Conservation (phyloP, 1,284 basidiomycete species). For the Cutaneotrichosporon sp. region DNA sequence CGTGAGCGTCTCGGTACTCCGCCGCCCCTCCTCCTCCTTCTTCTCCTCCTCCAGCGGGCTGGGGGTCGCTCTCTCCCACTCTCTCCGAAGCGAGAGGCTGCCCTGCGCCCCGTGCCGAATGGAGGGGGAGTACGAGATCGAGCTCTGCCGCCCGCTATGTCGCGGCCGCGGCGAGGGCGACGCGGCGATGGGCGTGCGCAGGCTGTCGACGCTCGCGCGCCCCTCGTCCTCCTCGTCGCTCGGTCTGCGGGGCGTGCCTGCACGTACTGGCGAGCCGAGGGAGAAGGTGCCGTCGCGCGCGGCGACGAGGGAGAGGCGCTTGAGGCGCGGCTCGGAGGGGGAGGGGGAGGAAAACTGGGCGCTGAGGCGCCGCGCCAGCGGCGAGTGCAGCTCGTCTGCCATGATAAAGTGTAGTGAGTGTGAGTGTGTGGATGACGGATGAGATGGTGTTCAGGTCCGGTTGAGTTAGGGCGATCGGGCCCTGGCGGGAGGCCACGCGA, state of each 20-base stretch:
- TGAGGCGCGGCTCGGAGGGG: slow-evolving; percentile 18
- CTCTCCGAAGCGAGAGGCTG: neutral
- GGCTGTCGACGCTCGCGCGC: neutral
- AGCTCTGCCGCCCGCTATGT: slow-evolving; percentile 3
- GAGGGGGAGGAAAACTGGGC: neutral
- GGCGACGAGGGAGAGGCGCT: slow-evolving; percentile 29
- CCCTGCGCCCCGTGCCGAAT: neutral
- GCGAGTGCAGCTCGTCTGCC: neutral
- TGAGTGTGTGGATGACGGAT: neutral
- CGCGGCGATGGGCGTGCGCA: neutral
- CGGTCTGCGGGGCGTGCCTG: neutral
- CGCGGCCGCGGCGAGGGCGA: neutral
- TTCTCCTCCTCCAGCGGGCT: neutral
- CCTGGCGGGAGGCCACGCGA: neutral
- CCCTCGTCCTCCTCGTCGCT: neutral
- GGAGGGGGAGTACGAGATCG: slow-evolving; percentile 3
- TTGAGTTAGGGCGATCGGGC: neutral
- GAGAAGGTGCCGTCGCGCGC: too few species aligned
- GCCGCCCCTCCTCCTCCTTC: neutral
- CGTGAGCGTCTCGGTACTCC: slow-evolving; percentile 7
- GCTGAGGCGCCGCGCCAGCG: slow-evolving; percentile 4
- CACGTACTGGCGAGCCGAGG: neutral
- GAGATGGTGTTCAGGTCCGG: slow-evolving; percentile 4
- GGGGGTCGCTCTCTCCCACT: neutral
- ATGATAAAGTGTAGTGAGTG: neutral